Evolutionary conservation across 805 yeast species (phyloP).

Genomic region (Candida alai): DNA sequence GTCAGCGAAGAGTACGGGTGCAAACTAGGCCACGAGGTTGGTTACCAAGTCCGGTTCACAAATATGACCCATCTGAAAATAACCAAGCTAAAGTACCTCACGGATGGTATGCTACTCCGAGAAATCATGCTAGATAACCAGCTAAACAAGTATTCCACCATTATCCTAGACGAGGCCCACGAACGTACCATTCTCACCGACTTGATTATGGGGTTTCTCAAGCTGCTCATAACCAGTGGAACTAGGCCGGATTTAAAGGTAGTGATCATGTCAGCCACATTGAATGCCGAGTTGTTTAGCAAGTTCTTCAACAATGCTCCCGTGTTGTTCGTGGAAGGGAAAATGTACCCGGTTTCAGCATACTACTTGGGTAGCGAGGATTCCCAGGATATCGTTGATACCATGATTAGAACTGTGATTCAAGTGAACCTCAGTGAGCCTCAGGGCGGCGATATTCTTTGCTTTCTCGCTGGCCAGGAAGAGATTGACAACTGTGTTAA

Average conservation of each 20-base stretch:
- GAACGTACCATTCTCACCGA: slow-evolving; percentile 94
- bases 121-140: slow-evolving; percentile 77
- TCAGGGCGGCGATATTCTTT: slow-evolving; percentile 91
- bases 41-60: slow-evolving; percentile 90
- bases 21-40: slow-evolving; percentile 73
- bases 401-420: slow-evolving; percentile 65
- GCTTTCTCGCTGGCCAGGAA: slow-evolving; percentile 94
- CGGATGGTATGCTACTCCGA: slow-evolving; percentile 96
- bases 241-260: slow-evolving; percentile 59
- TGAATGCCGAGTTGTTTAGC: slow-evolving; percentile 86
- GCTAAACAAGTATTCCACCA: slow-evolving; percentile 63
- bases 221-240: slow-evolving; percentile 49
- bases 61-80: slow-evolving; percentile 47
- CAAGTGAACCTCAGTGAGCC: slow-evolving; percentile 79
- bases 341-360: slow-evolving; percentile 78
- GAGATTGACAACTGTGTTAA: slow-evolving; percentile 86
- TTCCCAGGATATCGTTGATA: slow-evolving; percentile 80
- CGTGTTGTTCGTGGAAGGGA: slow-evolving; percentile 85
- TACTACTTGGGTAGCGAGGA: slow-evolving; percentile 54
- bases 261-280: slow-evolving; percentile 93
- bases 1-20: slow-evolving; percentile 88
- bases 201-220: slow-evolving; percentile 82
- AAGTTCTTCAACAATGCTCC: slow-evolving; percentile 75
- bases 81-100: slow-evolving; percentile 78
- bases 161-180: slow-evolving; percentile 95